phyloP scores from a whole-genome alignment of 352 stramenopile genomes.

The Phytophthora citrophthora region DNA sequence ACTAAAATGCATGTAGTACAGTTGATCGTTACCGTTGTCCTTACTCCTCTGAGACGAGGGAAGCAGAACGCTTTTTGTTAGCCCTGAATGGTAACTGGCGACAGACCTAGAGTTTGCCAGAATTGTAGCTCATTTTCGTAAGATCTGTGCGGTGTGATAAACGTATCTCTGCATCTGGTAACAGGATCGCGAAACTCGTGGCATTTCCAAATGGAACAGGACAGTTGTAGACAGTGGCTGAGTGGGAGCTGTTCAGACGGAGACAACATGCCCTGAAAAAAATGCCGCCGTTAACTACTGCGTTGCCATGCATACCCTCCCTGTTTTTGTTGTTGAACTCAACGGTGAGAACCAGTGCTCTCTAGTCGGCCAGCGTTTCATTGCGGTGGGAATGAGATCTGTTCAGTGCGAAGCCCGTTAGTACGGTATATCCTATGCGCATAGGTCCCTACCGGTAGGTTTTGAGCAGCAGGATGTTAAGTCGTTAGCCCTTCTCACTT shows the following conservation, averaged over 20 bases:
- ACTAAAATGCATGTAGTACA: too few species aligned
- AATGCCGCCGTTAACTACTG: background rate
- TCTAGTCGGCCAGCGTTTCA: background rate
- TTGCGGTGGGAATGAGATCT: constrained; percentile 1
- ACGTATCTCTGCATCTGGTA: too few species aligned
- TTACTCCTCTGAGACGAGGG: too few species aligned
- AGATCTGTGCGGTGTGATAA: too few species aligned
- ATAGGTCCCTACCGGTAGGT: background rate
- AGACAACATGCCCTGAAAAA: background rate
- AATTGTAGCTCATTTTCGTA: background rate
- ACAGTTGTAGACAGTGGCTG: too few species aligned
- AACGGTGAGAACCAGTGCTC: background rate
- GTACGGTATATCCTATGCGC: background rate
- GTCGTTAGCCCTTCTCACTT: constrained; percentile 21
- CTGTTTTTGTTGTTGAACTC: background rate
- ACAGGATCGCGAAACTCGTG: too few species aligned
- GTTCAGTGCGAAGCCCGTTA: constrained; percentile 2
- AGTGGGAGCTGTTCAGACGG: too few species aligned
- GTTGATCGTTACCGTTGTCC: too few species aligned
- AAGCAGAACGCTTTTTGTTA: background rate
- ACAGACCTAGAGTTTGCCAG: background rate
- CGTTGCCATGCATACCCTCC: background rate
- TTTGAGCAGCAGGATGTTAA: constrained; percentile 12
- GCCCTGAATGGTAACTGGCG: background rate
- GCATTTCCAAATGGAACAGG: too few species aligned